phyloP scores from a whole-genome alignment of 208 protist species.

The Acanthamoeba culbertsoni region DNA sequence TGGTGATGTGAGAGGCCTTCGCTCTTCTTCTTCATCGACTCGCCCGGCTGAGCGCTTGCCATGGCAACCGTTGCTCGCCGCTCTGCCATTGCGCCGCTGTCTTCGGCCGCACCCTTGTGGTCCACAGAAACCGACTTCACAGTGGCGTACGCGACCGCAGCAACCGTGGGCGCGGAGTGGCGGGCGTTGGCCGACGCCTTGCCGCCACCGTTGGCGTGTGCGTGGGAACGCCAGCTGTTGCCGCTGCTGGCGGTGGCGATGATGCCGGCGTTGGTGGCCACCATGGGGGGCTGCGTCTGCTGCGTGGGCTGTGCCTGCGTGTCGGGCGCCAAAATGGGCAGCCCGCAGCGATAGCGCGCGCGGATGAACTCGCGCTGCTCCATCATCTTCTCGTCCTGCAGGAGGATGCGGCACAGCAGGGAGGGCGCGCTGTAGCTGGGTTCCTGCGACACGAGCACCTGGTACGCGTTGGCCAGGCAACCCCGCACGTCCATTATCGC shows the following conservation, averaged over 20 bases:
- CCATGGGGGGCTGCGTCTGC: too few relatives aligned
- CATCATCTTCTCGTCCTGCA: constrained; percentile 4
- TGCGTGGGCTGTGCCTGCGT: too few relatives aligned
- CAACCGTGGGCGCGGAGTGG: too few relatives aligned
- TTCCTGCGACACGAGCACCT: not conserved
- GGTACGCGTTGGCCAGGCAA: not conserved
- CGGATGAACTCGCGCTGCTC: not conserved
- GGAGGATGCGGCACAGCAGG: constrained; percentile 20
- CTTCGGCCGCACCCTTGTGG: too few relatives aligned
- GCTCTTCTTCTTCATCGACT: not conserved
- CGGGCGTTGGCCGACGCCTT: too few relatives aligned
- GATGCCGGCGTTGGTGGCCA: too few relatives aligned
- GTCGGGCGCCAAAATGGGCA: not conserved
- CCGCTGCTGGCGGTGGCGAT: too few relatives aligned
- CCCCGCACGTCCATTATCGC: not conserved
- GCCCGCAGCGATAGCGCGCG: not conserved
- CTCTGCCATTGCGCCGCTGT: not conserved
- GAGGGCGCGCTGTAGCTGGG: constrained; percentile 9
- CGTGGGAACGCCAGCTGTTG: too few relatives aligned
- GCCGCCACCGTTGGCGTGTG: too few relatives aligned
- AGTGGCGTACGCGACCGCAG: too few relatives aligned
- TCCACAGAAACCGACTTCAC: too few relatives aligned
- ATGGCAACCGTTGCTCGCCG: not conserved
- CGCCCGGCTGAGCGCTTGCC: not conserved
- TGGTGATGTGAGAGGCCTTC: too few relatives aligned